Evolutionary conservation across 192 early-diverging fungal species (phyloP).

Genomic region (Thoreauomyces humboldtii): DNA sequence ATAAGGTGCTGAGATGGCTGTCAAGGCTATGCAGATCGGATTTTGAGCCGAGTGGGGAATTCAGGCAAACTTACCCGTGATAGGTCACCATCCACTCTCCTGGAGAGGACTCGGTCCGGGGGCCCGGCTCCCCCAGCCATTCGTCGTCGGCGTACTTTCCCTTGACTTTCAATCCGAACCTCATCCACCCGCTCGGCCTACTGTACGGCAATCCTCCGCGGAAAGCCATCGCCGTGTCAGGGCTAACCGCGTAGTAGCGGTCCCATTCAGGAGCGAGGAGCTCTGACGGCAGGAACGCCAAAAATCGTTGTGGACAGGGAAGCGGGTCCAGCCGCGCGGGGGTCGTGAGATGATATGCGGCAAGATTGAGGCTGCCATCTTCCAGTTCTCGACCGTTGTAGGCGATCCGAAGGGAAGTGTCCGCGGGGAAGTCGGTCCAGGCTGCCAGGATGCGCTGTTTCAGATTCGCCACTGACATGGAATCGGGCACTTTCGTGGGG

Average conservation of each 20-base stretch:
- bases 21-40: too few relatives aligned
- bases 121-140: constrained; percentile 17
- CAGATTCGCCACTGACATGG: too few relatives aligned
- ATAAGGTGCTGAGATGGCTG: too few relatives aligned
- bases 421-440: too few relatives aligned
- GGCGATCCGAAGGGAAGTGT: too few relatives aligned
- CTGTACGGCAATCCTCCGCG: constrained; percentile 6
- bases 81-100: constrained; percentile 20
- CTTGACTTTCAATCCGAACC: constrained; percentile 19
- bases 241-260: background rate
- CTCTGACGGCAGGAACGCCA: constrained; percentile 2
- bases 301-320: background rate
- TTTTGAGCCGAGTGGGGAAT: too few relatives aligned
- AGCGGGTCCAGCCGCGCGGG: background rate
- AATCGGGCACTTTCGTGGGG: too few relatives aligned
- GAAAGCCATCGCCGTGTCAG: too few relatives aligned
- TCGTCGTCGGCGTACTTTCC: constrained; percentile 16
- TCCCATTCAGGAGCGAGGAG: constrained; percentile 15
- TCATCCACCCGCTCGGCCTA: constrained; percentile 14
- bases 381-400: too few relatives aligned
- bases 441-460: too few relatives aligned
- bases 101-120: background rate
- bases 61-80: constrained; percentile 16
- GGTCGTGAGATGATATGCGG: too few relatives aligned
- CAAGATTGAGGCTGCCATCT: too few relatives aligned